Evolutionary conservation across 129 eudicot species (phyloP).

Genomic region (Silybum marianum): DNA sequence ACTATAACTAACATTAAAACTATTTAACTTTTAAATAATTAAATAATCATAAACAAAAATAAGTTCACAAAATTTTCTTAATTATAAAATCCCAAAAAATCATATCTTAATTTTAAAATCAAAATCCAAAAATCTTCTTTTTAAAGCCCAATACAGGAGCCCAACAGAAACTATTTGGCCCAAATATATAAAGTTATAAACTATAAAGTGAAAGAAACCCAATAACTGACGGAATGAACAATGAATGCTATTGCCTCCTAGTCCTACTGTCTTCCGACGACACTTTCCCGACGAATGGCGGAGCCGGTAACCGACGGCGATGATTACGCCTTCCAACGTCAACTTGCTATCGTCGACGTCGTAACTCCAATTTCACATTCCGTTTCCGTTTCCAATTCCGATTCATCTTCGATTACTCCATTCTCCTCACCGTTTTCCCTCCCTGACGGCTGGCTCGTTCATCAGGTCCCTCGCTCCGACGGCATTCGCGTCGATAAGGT

Average conservation of each 20-base stretch:
- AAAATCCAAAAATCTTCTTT: background rate
- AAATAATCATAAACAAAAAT: no score
- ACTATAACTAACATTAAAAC: no score
- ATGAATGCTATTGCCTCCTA: background rate
- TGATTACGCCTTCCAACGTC: constrained; percentile 29
- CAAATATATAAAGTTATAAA: background rate
- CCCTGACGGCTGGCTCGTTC: constrained; percentile 55
- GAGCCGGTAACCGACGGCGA: constrained; percentile 20
- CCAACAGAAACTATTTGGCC: background rate
- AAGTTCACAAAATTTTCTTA: no score
- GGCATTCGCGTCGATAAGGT: constrained; percentile 57
- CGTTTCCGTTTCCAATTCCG: background rate
- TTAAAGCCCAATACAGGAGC: background rate
- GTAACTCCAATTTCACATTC: constrained; percentile 22
- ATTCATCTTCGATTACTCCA: constrained; percentile 13
- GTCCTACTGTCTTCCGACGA: constrained; percentile 7
- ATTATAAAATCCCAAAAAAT: no score
- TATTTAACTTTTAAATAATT: no score
- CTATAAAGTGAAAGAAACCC: background rate
- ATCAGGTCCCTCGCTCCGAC: constrained; percentile 48
- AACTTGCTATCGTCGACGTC: constrained; percentile 28
- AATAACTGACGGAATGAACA: background rate
- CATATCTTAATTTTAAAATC: no score
- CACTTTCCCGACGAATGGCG: constrained; percentile 19
- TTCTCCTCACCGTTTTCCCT: constrained; percentile 37